Conservation (phyloP, 148 eudicot species). For the Salicornia ramosissima region DNA sequence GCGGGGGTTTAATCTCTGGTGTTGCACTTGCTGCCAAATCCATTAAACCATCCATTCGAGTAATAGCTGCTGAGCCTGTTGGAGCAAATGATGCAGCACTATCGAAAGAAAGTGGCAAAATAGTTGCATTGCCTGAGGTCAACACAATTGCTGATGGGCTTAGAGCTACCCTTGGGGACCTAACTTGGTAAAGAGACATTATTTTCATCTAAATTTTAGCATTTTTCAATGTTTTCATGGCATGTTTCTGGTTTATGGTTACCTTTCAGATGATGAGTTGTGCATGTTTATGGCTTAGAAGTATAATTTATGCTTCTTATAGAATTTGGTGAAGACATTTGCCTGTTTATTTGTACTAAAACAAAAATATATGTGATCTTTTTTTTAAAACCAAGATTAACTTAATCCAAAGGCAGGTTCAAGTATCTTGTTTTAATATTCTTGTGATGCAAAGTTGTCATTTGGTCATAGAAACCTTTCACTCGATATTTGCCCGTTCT, state of each 20-base stretch:
- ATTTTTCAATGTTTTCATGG: neutral
- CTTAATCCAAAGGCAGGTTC: no score
- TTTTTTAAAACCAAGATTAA: no score
- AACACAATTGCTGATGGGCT: slow-evolving; percentile 94
- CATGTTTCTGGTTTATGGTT: neutral
- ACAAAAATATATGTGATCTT: no score
- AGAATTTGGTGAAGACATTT: neutral
- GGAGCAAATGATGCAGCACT: slow-evolving; percentile 95
- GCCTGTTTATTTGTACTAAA: no score
- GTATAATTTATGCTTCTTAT: neutral
- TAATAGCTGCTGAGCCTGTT: slow-evolving; percentile 89
- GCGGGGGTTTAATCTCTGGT: slow-evolving; percentile 97
- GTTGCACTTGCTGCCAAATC: slow-evolving; percentile 91
- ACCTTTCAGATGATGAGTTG: neutral
- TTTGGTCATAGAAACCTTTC: no score
- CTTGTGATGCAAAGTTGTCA: no score
- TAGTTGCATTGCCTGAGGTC: slow-evolving; percentile 56
- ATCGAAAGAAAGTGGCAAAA: slow-evolving; percentile 65
- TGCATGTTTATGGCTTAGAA: neutral
- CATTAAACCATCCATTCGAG: slow-evolving; percentile 65
- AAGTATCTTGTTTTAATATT: no score
- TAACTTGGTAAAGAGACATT: slow-evolving; percentile 65
- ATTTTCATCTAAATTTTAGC: neutral
- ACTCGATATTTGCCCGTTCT: neutral
- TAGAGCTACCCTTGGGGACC: slow-evolving; percentile 83